Evolutionary conservation across 352 stramenopile species (phyloP).

Genomic region (Thraustotheca clavata): DNA sequence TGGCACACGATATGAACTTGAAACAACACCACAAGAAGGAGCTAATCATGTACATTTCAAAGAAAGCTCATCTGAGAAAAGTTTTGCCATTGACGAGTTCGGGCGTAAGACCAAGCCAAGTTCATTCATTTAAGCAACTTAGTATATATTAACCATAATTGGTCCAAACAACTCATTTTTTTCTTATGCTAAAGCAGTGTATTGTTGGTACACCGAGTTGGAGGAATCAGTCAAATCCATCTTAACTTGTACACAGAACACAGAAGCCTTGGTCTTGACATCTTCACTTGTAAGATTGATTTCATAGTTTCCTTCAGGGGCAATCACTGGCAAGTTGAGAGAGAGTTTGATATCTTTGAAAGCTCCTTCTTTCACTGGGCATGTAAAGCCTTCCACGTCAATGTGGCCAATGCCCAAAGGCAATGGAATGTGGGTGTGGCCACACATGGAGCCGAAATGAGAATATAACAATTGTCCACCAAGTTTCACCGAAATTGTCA

Average conservation of each 20-base stretch:
- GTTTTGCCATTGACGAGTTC: background rate
- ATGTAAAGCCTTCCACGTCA: constrained; percentile 70
- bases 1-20: background rate
- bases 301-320: constrained; percentile 70
- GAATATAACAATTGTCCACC: constrained; percentile 60
- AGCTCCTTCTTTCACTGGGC: constrained; percentile 55
- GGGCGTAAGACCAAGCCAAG: background rate
- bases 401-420: constrained; percentile 79
- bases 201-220: background rate
- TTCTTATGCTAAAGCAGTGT: background rate
- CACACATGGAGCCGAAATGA: constrained; percentile 65
- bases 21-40: background rate
- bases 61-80: no score
- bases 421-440: constrained; percentile 67
- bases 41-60: background rate
- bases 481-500: constrained; percentile 62
- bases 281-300: constrained; percentile 58
- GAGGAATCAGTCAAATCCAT: constrained; percentile 43
- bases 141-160: background rate
- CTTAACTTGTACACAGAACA: constrained; percentile 78
- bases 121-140: background rate
- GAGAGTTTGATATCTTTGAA: constrained; percentile 63
- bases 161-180: background rate
- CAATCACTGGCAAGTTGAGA: constrained; percentile 75
- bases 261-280: constrained; percentile 29